Evolutionary conservation across 371 early-diverging fungal genomes (phyloP), one percentile per base, ranked within the genome.

Genomic region (Mortierella sp.): DNA sequence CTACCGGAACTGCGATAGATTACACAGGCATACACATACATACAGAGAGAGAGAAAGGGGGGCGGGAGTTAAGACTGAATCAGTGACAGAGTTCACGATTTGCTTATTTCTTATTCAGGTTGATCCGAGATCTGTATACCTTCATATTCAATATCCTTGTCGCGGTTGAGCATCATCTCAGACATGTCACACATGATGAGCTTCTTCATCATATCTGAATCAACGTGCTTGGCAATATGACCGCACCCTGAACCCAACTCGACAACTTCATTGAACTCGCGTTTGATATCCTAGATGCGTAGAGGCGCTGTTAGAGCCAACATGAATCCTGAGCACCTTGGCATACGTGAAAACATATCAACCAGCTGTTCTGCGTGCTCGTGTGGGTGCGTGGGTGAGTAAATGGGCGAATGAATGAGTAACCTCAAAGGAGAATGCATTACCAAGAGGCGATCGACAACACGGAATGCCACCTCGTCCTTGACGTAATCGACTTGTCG

Each of bases 231-330:
- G 28, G 89, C 88, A 69, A 97, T 87, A 83, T 97, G 95, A 20
- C 98, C 98, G 58, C 93, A 89, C 8, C 98, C 97, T 24, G 96
- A 88, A 6, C 97, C 97, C 43, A 97, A 83, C 81, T 98, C 98
- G 12, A 98, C 93, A 0, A 97, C 91, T 11, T 91, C 93, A 66
- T 89, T 79, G 83, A 94, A 96, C 57, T 92, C 87, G 51, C 95
- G 90, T 77, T 97, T 97, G 83, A 97, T 95, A 66, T 95, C 96
- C 92, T 92, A 66, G 11, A 32, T 1, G 45, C 45, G 1, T 45
- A 45, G 45, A 45, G 16, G 45, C 45, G 45, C 45, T 45, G 45
- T 45, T 45, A 45, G 45, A 45, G 10, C 45, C 30, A 8, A 65
- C 24, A 59, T 59, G 59, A 39, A 66, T 39, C 59, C 20, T 35